Conservation (phyloP, 106 monocot species). For the Platanthera guangdongensis region DNA sequence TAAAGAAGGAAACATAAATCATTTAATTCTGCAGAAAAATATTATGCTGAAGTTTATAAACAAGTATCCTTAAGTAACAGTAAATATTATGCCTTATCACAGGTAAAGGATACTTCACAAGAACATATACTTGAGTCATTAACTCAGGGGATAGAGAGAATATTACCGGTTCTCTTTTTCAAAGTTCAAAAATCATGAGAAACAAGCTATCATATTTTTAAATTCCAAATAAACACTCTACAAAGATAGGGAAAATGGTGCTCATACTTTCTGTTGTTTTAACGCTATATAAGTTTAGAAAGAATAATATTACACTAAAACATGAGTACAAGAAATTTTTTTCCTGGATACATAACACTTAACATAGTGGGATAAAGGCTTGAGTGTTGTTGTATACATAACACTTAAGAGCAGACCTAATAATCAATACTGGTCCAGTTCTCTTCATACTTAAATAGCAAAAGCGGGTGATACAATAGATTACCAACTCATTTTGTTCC, state of each 20-base stretch:
- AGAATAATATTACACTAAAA: neutral
- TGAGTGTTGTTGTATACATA: no score
- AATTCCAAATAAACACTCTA: neutral
- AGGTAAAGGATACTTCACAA: neutral
- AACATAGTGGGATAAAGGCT: no score
- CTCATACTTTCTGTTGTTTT: neutral
- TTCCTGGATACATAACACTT: no score
- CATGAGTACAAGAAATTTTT: neutral
- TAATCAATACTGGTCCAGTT: no score
- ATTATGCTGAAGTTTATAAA: neutral
- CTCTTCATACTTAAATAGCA: no score
- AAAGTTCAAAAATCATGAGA: neutral
- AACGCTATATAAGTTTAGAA: neutral
- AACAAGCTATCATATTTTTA: neutral
- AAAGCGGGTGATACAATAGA: no score
- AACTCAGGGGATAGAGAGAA: neutral
- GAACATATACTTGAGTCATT: neutral
- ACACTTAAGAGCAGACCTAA: no score
- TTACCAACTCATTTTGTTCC: no score
- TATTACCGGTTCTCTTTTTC: neutral
- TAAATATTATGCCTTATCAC: neutral
- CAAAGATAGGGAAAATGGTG: neutral
- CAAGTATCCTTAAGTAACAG: neutral
- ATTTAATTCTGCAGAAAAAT: neutral
- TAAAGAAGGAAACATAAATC: neutral